Evolutionary conservation across 495 filamentous ascomycete genomes (phyloP), one percentile per base, ranked within the genome.

Genomic region (Lindgomyces ingoldianus): DNA sequence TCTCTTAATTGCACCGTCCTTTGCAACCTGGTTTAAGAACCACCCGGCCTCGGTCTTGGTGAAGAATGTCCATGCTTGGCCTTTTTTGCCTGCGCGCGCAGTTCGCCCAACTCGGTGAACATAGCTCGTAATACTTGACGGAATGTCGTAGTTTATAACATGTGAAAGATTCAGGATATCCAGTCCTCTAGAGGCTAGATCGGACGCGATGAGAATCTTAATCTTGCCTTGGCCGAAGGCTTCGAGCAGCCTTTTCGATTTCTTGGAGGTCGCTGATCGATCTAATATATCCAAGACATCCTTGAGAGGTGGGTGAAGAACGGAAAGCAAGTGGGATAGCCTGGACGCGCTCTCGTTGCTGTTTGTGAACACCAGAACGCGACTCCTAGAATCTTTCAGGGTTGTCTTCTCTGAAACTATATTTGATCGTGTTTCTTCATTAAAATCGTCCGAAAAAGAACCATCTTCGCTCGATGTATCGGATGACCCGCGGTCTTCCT

Each of bases 61-160:
- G 26, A 93, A 81, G 12, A 98, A 75, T 2, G 91, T 93, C 87
- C 90, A 96, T 10, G 93, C 91, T 39, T 83, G 80, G 0, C 94
- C 94, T 6, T 77, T 73, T 45, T 85, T 85, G 2, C 90, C 90
- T 0, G 93, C 93, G 72, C 93, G 79, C 10, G 93, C 93, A 0
- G 94, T 97, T 57, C 94, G 85, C 10, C 94, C 94, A 11, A 96
- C 91, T 21, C 94, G 88, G 75, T 98, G 94, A 12, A 98, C 88
- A 68, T 98, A 98, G 18, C 85, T 88, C 3, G 86, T 89, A 24
- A 91, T 76, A 62, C 84, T 89, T 9, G 84, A 82, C 0, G 94
- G 95, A 33, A 98, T 79, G 72, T 98, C 94, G 78, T 98, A 98
- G 74, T 97, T 97, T 69, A 98, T 79, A 11, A 98, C 91, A 66